Evolutionary conservation across 1,284 basidiomycete genomes (phyloP), one percentile per base, ranked within the genome.

Genomic region (Malassezia nana): DNA sequence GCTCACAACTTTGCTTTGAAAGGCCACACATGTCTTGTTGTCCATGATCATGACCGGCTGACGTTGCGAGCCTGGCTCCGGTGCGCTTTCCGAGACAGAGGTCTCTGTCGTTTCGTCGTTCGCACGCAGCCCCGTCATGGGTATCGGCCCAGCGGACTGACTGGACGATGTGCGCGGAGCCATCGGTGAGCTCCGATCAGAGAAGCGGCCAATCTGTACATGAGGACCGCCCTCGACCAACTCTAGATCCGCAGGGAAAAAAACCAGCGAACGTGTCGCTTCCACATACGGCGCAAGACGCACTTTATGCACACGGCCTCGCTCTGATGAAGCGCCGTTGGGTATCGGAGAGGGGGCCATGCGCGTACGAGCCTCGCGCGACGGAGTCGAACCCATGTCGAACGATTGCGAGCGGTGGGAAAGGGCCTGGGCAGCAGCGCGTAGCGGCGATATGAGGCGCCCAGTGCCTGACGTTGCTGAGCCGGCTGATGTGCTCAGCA

Each of bases 1-100:
- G 38, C 85, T 88, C 67, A 98, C 92, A 69, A 96, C 92, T 74
- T 96, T 96, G 75, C 83, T 86, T 76, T 88, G 88, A 81, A 98
- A 98, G 0, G 91, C 90, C 43, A 96, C 61, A 8, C 67, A 59
- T 9, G 60, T 60, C 16, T 67, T 65, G 30, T 68, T 68, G 41
- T 66, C 57, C 30, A 66, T 58, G 12, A 60, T 59, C 7, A 62
- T 64, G 3, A 33, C 45, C 8, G 45, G 45, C 24, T 47, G 30
- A 7, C 24, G 40, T 15, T 10, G 18, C 5, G 24, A 25, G 6
- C 24, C 12, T 5, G 40, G 13, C 24, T 26, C 40, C 30, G 30
- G 30, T 31, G 30, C 30, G 15, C 30, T 15, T 15, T 31, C 30
- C 30, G 32, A 25, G 10, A 26, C 26, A 2, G 32, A n/a, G 4